Evolutionary conservation across 2,329 filamentous ascomycete genomes (phyloP).

Genomic region (Hypoxylon sp.): DNA sequence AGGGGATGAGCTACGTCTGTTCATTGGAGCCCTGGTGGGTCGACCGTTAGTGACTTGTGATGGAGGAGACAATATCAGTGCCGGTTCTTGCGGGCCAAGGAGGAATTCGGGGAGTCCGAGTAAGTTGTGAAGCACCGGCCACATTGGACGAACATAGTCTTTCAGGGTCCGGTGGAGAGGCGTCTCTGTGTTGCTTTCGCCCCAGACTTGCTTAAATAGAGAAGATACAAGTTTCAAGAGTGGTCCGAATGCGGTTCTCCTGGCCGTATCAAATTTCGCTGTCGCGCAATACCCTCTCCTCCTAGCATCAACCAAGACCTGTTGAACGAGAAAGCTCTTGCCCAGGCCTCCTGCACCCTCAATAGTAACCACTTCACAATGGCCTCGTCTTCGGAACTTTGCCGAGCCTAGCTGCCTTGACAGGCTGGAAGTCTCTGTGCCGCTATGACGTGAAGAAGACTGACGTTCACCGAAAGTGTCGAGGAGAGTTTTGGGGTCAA

Average conservation of each 20-base stretch:
- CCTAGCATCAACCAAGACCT: constrained; percentile 72
- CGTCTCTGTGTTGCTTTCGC: constrained; percentile 75
- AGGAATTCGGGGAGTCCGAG: constrained; percentile 79
- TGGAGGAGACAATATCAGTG: constrained; percentile 56
- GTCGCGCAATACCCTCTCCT: constrained; percentile 75
- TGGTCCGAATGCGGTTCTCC: constrained; percentile 73
- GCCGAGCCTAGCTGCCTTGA: constrained; percentile 69
- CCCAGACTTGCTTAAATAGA: constrained; percentile 77
- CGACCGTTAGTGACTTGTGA: constrained; percentile 55
- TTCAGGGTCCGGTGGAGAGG: constrained; percentile 73
- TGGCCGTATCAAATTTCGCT: constrained; percentile 75
- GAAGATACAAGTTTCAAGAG: constrained; percentile 75
- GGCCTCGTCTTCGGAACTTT: constrained; percentile 73
- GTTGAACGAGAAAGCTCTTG: constrained; percentile 75
- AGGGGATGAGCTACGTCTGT: constrained; percentile 66
- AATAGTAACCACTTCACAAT: constrained; percentile 74
- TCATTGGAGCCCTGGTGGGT: constrained; percentile 54
- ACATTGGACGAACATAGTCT: constrained; percentile 74
- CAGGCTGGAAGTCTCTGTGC: constrained; percentile 65
- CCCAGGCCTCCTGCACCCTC: constrained; percentile 75
- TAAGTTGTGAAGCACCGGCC: constrained; percentile 74
- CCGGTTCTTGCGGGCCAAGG: constrained; percentile 64
- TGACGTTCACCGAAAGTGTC: constrained; percentile 64
- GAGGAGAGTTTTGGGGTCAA: constrained; percentile 63
- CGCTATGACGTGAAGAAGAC: constrained; percentile 58